Base-by-base conservation (phyloP, 2,329 filamentous ascomycete species). In the Xylariales sp. region DNA sequence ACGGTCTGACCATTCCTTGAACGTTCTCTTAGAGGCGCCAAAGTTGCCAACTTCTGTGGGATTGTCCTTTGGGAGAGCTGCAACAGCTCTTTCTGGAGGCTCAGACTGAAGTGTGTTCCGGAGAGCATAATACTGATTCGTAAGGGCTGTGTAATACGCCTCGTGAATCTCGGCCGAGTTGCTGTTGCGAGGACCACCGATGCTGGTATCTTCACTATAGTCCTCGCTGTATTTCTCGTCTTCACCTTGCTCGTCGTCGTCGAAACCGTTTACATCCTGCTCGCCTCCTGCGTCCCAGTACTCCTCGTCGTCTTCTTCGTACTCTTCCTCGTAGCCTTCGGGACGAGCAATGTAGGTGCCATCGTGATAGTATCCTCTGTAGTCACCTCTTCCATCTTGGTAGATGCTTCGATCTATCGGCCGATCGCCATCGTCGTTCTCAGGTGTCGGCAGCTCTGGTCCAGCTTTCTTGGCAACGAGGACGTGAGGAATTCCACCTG, bases 331-430 rank as follows among this genome's bases (percentile, higher is more conserved):
- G 20, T 61, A 54, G 14, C 58, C 51, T 10, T 71, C 64, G 0
- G 78, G 73, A 3, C 74, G 69, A 4, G 82, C 85, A 18, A 84
- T 78, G 59, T 88, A 95, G 27, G 87, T 85, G 36, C 88, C 89
- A 51, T 95, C 86, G 12, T 80, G 69, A 58, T 87, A 93, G 55
- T 79, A 82, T 9, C 84, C 85, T 42, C 75, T 65, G 16, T 70
- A 66, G 52, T 84, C 77, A 40, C 73, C 71, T 15, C 62, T 47
- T 5, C 70, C 70, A 43, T 68, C 58, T 7, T 68, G 55, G 53
- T 80, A 80, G 31, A 75, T 68, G 22, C 56, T 59, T 38, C 63
- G 59, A 44, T 73, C 68, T 3, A 59, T 40, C 12, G 50, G 19
- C n/a, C 58, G 52, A 8, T 63, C 58, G 6, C 50, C 50, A 8